Percentiles rank a stretch among this genome's conserved stretches.
These are phyloP conservation scores for Trypanosoma lewisi DNA, from an alignment of 208 protist genomes.

Conservation along the genomic window DNA sequence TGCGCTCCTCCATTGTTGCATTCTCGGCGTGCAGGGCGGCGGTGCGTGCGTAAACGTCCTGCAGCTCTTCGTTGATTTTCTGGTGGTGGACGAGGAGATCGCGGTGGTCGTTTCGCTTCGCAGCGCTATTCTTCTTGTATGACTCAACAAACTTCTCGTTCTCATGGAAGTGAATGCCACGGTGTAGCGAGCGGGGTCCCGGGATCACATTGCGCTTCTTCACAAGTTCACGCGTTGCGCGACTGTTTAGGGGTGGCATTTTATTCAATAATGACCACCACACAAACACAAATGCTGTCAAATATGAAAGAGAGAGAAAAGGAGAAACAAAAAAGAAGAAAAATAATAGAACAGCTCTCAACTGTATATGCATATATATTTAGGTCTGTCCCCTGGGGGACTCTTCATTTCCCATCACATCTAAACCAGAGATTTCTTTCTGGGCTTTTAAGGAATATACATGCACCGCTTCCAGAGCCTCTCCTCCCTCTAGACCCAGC, in stretches of 20 bases:
- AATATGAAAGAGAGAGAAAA: too few relatives aligned
- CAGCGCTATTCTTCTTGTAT: conserved; percentile 42
- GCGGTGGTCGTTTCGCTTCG: conserved; percentile 50
- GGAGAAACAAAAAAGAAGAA: too few relatives aligned
- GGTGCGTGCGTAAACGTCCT: conserved; percentile 80
- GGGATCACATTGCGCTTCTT: conserved; percentile 59
- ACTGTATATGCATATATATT: too few relatives aligned
- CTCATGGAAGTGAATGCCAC: conserved; percentile 81
- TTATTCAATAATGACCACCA: not conserved
- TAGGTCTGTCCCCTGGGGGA: too few relatives aligned
- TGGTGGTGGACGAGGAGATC: conserved; percentile 88
- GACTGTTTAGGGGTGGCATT: conserved; percentile 81
- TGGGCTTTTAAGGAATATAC: too few relatives aligned
- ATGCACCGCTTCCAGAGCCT: not conserved
- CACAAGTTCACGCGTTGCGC: conserved; percentile 64
- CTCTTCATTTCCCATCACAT: too few relatives aligned
- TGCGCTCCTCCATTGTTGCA: conserved; percentile 87
- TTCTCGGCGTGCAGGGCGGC: conserved; percentile 65
- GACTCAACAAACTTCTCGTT: conserved; percentile 35
- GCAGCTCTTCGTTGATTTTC: conserved; percentile 77
- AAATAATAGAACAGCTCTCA: too few relatives aligned
- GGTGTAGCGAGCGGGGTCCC: conserved; percentile 70
- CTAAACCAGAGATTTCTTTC: too few relatives aligned
- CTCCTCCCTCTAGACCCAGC: not conserved
- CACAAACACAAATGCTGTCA: conserved; percentile 5